phyloP scores from a whole-genome alignment of 805 yeast species.

The Candida lessepsii region DNA sequence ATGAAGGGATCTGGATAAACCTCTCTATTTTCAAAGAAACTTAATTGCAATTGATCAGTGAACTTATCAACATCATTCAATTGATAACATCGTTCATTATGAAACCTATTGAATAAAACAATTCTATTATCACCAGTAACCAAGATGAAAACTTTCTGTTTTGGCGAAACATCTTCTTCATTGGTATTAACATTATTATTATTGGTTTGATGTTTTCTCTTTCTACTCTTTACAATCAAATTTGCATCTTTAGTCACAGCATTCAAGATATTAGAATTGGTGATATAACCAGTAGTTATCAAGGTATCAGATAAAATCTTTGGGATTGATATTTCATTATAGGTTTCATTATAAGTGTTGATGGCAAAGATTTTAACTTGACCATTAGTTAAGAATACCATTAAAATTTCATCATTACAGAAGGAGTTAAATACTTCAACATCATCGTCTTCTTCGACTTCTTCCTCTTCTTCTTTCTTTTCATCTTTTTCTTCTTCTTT shows the following conservation, averaged over 20 bases:
- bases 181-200: conserved; percentile 3
- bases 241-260: conserved; percentile 31
- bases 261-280: conserved; percentile 40
- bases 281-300: conserved; percentile 67
- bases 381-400: conserved; percentile 67
- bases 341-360: conserved; percentile 38
- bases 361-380: conserved; percentile 56
- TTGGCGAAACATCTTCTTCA: conserved; percentile 20
- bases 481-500: conserved; percentile 4
- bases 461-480: conserved; percentile 36
- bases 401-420: conserved; percentile 59
- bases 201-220: conserved; percentile 24
- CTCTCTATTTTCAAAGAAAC: conserved; percentile 49
- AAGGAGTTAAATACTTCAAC: conserved; percentile 65
- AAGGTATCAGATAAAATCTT: conserved; percentile 47
- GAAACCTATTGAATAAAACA: conserved; percentile 58
- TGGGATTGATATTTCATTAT: conserved; percentile 36
- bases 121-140: conserved; percentile 78
- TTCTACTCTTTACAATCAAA: conserved; percentile 23
- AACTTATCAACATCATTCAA: conserved; percentile 49
- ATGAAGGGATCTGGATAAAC: conserved; percentile 70
- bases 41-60: conserved; percentile 42
- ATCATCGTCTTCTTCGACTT: conserved; percentile 23
- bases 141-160: conserved; percentile 52
- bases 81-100: conserved; percentile 53